Percentiles rank a stretch among this genome's conserved stretches.
phyloP scores from a whole-genome alignment of 2,329 filamentous ascomycete genomes.

The Fusarium agapanthi region DNA sequence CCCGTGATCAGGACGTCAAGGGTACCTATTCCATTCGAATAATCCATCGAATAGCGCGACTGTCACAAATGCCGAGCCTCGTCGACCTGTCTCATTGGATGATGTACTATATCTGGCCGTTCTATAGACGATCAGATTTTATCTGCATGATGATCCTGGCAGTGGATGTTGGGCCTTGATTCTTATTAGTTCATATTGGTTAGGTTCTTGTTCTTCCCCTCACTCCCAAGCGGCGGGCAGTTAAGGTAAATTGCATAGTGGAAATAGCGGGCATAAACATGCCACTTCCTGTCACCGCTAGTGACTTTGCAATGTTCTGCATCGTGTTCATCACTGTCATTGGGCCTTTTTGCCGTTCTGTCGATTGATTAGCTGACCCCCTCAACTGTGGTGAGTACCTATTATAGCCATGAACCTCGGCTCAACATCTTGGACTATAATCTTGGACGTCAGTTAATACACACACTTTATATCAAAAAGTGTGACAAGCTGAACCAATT shows the following conservation, averaged over 20 bases:
- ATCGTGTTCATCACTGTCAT: neutral
- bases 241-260: neutral
- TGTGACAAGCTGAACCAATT: neutral
- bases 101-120: neutral
- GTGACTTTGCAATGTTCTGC: neutral
- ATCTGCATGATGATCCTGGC: neutral
- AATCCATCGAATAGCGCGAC: neutral
- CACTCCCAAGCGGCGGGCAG: neutral
- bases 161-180: neutral
- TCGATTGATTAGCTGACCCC: neutral
- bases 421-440: neutral
- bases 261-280: neutral
- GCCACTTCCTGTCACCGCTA: neutral
- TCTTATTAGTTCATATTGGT: neutral
- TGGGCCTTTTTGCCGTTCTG: neutral
- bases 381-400: neutral
- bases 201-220: neutral
- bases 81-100: neutral
- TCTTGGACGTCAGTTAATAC: neutral
- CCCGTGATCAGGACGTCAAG: neutral
- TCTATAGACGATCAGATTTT: neutral
- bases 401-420: conserved; percentile 12
- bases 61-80: neutral
- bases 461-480: neutral
- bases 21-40: neutral